Percentiles rank a stretch among this genome's conserved stretches.
Conservation (phyloP, 2,329 filamentous ascomycete genomes). For the Colletotrichum lindemuthianum region DNA sequence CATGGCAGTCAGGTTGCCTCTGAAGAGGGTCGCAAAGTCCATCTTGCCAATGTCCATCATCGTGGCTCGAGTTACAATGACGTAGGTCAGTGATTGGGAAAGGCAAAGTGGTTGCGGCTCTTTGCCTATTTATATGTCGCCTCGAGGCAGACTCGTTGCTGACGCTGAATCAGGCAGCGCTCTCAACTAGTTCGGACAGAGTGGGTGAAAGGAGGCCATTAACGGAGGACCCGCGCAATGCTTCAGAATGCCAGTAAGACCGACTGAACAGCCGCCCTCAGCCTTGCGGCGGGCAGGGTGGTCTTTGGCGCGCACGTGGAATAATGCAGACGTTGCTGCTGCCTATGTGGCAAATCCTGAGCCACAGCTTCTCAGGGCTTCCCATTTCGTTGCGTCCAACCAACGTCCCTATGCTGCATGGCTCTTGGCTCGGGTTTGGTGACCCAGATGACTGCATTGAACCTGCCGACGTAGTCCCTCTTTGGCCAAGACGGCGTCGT, state of each 20-base stretch:
- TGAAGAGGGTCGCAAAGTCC: slow-evolving; percentile 32
- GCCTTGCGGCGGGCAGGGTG: no score
- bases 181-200: no score
- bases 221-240: no score
- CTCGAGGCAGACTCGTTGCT: not conserved
- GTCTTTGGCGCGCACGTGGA: no score
- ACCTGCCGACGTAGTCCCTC: not conserved
- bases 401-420: not conserved
- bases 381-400: no score
- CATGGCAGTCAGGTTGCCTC: slow-evolving; percentile 31
- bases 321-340: no score
- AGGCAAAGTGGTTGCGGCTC: not conserved
- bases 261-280: no score
- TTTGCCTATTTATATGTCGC: slow-evolving; percentile 1
- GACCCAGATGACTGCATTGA: not conserved
- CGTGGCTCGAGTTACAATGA: slow-evolving; percentile 1
- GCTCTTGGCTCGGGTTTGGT: not conserved
- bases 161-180: no score
- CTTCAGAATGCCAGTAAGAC: no score
- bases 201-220: no score
- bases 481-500: not conserved
- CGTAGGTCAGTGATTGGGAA: not conserved
- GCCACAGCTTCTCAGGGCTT: no score
- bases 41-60: slow-evolving; percentile 31
- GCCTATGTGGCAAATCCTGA: no score